phyloP scores from a whole-genome alignment of 1,139 yeast genomes.

The Hyphopichia burtonii region DNA sequence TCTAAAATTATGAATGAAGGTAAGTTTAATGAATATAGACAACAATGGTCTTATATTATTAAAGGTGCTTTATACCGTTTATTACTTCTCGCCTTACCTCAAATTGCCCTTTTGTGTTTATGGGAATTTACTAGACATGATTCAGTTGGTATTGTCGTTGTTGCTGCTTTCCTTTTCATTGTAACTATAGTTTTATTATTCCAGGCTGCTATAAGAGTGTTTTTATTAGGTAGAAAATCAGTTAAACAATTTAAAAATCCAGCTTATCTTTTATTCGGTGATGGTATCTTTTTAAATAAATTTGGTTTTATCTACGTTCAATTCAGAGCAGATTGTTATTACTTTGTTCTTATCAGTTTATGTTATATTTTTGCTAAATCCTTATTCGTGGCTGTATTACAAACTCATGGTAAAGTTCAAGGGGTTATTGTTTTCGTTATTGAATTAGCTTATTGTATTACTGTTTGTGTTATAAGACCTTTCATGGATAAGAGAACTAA shows the following conservation, averaged over 20 bases:
- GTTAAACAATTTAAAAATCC: constrained; percentile 78
- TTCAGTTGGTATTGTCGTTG: constrained; percentile 77
- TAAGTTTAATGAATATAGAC: constrained; percentile 74
- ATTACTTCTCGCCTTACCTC: constrained; percentile 81
- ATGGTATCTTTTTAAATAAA: constrained; percentile 73
- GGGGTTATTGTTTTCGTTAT: constrained; percentile 73
- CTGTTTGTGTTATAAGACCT: constrained; percentile 73
- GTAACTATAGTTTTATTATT: constrained; percentile 58
- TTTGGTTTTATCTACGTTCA: constrained; percentile 94
- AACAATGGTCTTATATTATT: constrained; percentile 74
- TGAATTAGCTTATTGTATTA: constrained; percentile 67
- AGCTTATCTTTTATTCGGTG: constrained; percentile 88
- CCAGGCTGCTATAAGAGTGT: constrained; percentile 75
- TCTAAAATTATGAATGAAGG: constrained; percentile 60
- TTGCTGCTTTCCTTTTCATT: constrained; percentile 68
- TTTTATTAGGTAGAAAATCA: constrained; percentile 70
- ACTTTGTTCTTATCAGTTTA: constrained; percentile 70
- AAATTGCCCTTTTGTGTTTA: constrained; percentile 72
- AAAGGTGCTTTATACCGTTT: constrained; percentile 89
- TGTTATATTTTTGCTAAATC: constrained; percentile 71
- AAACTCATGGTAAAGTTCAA: constrained; percentile 74
- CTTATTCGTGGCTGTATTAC: constrained; percentile 83
- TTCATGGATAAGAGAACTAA: constrained; percentile 95
- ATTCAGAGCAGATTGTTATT: constrained; percentile 83
- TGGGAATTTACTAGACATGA: constrained; percentile 88